Conservation (phyloP, 2,329 filamentous ascomycete species). For the Trichoderma gracile region DNA sequence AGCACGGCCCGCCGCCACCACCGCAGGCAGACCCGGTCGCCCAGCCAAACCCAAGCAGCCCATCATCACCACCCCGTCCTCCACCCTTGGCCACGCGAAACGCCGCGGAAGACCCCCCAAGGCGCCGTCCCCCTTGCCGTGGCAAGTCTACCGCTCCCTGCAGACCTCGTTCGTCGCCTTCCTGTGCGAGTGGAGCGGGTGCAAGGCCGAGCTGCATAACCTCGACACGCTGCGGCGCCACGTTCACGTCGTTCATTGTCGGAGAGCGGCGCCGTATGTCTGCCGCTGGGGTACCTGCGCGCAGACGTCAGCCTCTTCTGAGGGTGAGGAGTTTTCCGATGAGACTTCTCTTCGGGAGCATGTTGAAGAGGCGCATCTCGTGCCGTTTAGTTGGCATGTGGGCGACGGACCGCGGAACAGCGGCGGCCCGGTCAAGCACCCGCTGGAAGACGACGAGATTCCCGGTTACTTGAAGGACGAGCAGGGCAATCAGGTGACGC, state of each 20-base stretch:
- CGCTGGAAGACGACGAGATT: constrained; percentile 36
- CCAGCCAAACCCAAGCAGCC: constrained; percentile 36
- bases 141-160: constrained; percentile 45
- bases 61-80: constrained; percentile 23
- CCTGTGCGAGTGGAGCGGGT: constrained; percentile 60
- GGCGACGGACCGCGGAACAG: constrained; percentile 58
- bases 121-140: constrained; percentile 41
- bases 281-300: constrained; percentile 41
- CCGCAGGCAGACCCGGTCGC: constrained; percentile 32
- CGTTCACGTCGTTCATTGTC: constrained; percentile 51
- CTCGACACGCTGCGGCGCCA: constrained; percentile 59
- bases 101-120: constrained; percentile 48
- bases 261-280: constrained; percentile 3
- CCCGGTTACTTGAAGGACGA: constrained; percentile 55
- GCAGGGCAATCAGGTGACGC: constrained; percentile 58
- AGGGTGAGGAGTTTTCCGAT: constrained; percentile 44
- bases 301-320: constrained; percentile 24
- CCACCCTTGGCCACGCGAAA: constrained; percentile 37
- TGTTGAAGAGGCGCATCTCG: constrained; percentile 55
- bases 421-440: constrained; percentile 24
- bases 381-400: constrained; percentile 56
- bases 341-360: constrained; percentile 49
- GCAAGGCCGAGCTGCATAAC: constrained; percentile 63
- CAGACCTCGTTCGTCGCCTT: constrained; percentile 53
- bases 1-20: constrained; percentile 26